Percentiles rank a stretch among this genome's conserved stretches.
Conservation (phyloP, 495 filamentous ascomycete species). For the Penicillium malachiteum region DNA sequence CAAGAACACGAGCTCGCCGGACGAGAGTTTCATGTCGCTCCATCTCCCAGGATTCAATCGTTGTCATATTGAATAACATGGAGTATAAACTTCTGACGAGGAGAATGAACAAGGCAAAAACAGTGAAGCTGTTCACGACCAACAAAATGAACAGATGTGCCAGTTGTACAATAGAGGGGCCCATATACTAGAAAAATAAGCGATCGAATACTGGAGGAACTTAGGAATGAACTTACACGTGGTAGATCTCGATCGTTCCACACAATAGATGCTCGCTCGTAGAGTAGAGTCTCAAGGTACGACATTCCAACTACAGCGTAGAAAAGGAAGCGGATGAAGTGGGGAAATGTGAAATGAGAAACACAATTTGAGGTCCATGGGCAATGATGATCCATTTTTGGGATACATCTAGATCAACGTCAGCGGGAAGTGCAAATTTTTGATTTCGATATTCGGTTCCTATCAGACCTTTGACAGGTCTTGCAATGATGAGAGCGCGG, state of each 20-base stretch:
- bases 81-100: constrained; percentile 60
- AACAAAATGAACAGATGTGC: constrained; percentile 64
- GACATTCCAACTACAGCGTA: constrained; percentile 70
- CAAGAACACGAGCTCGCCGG: constrained; percentile 53
- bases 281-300: constrained; percentile 60
- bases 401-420: constrained; percentile 65
- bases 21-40: constrained; percentile 80
- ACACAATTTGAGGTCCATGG: constrained; percentile 96
- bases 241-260: constrained; percentile 69
- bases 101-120: constrained; percentile 66
- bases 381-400: constrained; percentile 98
- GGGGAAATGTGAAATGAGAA: constrained; percentile 82
- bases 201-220: background rate
- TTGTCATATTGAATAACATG: constrained; percentile 64
- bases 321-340: constrained; percentile 85
- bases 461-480: constrained; percentile 64
- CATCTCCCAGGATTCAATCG: constrained; percentile 92
- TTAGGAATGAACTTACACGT: constrained; percentile 45
- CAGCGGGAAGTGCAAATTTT: background rate
- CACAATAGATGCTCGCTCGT: constrained; percentile 56
- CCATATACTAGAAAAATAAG: constrained; percentile 61
- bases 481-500: constrained; percentile 91
- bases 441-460: background rate
- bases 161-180: constrained; percentile 64
- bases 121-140: constrained; percentile 57